These are phyloP conservation scores for Fusarium floridanum DNA, from an alignment of 2,329 filamentous ascomycete genomes.

Conservation along the genomic window DNA sequence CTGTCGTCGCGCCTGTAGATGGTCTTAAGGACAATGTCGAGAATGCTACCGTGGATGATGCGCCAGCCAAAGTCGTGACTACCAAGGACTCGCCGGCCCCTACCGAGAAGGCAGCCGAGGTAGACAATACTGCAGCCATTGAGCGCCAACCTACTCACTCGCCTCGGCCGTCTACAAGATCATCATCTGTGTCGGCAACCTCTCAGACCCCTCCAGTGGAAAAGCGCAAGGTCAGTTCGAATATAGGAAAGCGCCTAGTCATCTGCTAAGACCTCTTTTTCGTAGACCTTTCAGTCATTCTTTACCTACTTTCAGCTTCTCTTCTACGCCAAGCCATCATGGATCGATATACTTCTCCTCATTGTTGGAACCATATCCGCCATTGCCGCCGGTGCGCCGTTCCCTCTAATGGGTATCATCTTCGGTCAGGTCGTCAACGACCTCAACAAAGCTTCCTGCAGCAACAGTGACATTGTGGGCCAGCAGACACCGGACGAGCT, in stretches of 20 bases:
- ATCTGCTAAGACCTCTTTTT: conserved; percentile 14
- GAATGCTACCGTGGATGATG: neutral
- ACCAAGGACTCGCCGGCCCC: neutral
- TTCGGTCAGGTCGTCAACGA: conserved; percentile 74
- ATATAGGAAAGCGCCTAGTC: neutral
- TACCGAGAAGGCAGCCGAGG: conserved; percentile 15
- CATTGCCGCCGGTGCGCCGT: conserved; percentile 71
- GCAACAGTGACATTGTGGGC: conserved; percentile 42
- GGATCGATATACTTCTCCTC: conserved; percentile 59
- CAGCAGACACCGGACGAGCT: conserved; percentile 48
- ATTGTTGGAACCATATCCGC: conserved; percentile 58
- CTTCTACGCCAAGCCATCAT: conserved; percentile 59
- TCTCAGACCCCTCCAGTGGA: conserved; percentile 15
- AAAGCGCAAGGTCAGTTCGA: conserved; percentile 26
- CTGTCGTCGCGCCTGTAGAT: neutral
- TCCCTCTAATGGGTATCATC: conserved; percentile 73
- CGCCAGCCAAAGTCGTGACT: neutral
- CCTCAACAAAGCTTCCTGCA: conserved; percentile 70
- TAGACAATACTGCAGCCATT: conserved; percentile 2
- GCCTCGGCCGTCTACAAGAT: conserved; percentile 17
- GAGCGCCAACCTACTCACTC: conserved; percentile 21
- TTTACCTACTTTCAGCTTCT: conserved; percentile 60
- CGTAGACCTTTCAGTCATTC: conserved; percentile 41
- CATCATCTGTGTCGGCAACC: conserved; percentile 21
- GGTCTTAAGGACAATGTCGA: neutral